Evolutionary conservation across 2,329 filamentous ascomycete species (phyloP), one percentile per base, ranked within the genome.

Genomic region (Fusarium globosum): DNA sequence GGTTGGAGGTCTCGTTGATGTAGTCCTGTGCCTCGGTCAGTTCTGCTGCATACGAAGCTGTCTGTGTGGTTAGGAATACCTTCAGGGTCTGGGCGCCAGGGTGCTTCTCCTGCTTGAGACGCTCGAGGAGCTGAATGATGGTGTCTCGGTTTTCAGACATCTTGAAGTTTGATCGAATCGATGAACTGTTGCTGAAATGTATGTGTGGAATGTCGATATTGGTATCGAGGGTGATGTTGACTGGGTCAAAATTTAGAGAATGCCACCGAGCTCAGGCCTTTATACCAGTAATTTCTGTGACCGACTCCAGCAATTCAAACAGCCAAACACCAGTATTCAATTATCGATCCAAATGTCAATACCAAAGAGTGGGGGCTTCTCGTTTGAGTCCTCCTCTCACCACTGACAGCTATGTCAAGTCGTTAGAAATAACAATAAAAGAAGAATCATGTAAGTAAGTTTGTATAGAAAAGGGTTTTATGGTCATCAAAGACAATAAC

Each of bases 1-100:
- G 65, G 33, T 68, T 57, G 11, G 63, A 48, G 21, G 71, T 74
- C 51, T 73, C 71, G 9, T 23, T 21, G 15, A 72, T 45, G 59
- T 73, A 73, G 16, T 65, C 71, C 71, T 73, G 7, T 35, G 15
- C 26, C 12, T 11, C 10, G 26, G 43, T 69, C 38, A 69, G 58
- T 45, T 26, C 26, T 33, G 33, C 48, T 49, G 21, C 12, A 6
- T 8, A 41, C 9, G 10, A 48, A 30, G 21, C 1, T 26, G 6
- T n/a, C 0, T 20, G 7, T n/a, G 26, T 20, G 48, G 2, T 28
- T 41, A 11, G 7, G 20, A 16, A 45, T 71, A 64, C 71, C 48
- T 61, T 55, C 16, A 73, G 58, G 28, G 57, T 33, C 16, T 55
- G 70, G 9, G 45, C 30, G 16, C 46, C 48, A 18, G 53, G 53